Evolutionary conservation across 352 stramenopile genomes (phyloP).

Genomic region (Pythium phragmitis): DNA sequence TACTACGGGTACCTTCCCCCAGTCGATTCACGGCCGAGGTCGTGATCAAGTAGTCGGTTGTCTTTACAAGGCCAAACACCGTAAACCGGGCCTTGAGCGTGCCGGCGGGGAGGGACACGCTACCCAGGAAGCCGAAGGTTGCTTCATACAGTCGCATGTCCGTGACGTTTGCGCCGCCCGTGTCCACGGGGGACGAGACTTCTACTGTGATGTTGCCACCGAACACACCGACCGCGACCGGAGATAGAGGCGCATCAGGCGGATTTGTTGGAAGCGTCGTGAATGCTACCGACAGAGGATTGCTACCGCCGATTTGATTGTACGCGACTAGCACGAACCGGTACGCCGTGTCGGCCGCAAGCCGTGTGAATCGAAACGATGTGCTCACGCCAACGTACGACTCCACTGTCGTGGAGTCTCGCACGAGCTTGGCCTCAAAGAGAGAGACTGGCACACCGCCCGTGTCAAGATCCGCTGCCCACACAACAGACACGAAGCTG

Average conservation of each 20-base stretch:
- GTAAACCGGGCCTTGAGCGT: constrained; percentile 27
- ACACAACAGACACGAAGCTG: constrained; percentile 42
- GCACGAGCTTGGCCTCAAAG: constrained; percentile 40
- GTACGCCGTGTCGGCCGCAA: constrained; percentile 39
- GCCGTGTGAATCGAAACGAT: constrained; percentile 35
- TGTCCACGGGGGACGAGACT: constrained; percentile 35
- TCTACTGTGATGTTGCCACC: constrained; percentile 66
- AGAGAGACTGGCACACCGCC: constrained; percentile 38
- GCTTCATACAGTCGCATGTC: constrained; percentile 46
- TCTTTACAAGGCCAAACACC: constrained; percentile 28
- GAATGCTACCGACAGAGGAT: constrained; percentile 13
- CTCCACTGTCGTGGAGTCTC: constrained; percentile 17
- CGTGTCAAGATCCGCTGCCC: constrained; percentile 40
- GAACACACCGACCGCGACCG: constrained; percentile 37
- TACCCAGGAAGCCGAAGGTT: constrained; percentile 27
- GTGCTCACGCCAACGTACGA: constrained; percentile 24
- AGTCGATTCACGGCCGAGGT: constrained; percentile 40
- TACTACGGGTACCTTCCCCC: constrained; percentile 36
- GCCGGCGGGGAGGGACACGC: constrained; percentile 1
- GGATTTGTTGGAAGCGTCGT: constrained; percentile 27
- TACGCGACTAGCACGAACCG: constrained; percentile 29
- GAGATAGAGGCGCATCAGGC: constrained; percentile 31
- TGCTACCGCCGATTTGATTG: constrained; percentile 41
- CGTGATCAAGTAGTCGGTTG: constrained; percentile 39
- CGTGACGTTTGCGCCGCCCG: constrained; percentile 38